Percentiles rank a stretch among this genome's conserved stretches.
phyloP scores from a whole-genome alignment of 805 yeast genomes.

The Candida krabiensis region DNA sequence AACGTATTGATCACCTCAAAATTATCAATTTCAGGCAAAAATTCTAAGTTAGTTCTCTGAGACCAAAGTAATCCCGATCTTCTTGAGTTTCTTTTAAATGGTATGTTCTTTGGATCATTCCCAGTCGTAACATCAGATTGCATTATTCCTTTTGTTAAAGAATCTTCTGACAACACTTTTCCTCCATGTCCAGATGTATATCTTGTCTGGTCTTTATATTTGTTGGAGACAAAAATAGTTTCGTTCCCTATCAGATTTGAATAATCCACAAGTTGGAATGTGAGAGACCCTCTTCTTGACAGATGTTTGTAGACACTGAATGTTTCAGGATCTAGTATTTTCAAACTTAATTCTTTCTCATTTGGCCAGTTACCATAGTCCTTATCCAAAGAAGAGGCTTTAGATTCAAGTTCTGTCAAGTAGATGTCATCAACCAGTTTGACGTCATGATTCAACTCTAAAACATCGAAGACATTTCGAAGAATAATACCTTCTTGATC shows the following conservation, averaged over 20 bases:
- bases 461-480: neutral
- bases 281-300: no score
- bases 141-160: neutral
- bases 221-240: constrained; percentile 1
- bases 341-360: neutral
- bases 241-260: constrained; percentile 1
- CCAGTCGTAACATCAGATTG: neutral
- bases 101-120: neutral
- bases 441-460: neutral
- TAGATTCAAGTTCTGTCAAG: neutral
- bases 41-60: neutral
- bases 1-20: constrained; percentile 6
- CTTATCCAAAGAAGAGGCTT: neutral
- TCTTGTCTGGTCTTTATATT: neutral
- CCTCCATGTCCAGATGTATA: neutral
- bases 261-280: neutral
- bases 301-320: no score
- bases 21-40: constrained; percentile 8
- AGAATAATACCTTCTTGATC: neutral
- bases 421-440: neutral
- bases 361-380: constrained; percentile 7
- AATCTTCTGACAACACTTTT: neutral
- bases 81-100: neutral
- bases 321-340: neutral
- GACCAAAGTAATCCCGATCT: neutral